Base-by-base conservation (phyloP, 345 rosid species). In the Pugionium dolabratum region DNA sequence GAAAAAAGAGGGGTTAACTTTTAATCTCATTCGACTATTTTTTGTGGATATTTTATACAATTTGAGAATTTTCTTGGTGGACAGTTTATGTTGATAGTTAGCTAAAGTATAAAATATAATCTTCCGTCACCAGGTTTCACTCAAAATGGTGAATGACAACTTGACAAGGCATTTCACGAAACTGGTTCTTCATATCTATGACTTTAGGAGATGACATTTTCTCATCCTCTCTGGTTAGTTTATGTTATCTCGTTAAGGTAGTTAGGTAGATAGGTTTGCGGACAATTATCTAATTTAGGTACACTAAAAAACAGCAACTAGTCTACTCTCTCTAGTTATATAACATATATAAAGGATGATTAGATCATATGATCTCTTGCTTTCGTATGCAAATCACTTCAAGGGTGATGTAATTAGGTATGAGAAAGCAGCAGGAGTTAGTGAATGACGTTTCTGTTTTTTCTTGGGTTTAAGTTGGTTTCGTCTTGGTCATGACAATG, bases 401-500 rank as follows among this genome's bases (percentile, higher is more conserved):
- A 37, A 46, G 2, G 47, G 59, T 66, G 72, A 73, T 66, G 52
- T 66, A 44, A 31, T 66, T 66, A 73, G 77, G 72, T 57, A 26
- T 59, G 50, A 50, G 67, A 66, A 52, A 66, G 67, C 67, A 36
- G 43, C 48, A 52, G n/a, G 59, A 59, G 54, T 60, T 36, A 53
- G 67, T 54, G 67, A 73, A 50, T 66, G 72, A 73, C 72, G 72
- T 73, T 59, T 51, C 30, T 42, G 41, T 59, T 44, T 45, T 33
- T 41, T 43, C 4, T 47, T 66, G 62, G 51, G 36, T 56, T 56
- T 29, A 43, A 63, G 82, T 64, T 56, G 77, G 72, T 70, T 18
- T 73, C 70, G 40, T 65, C 71, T 73, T 32, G 73, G 73, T 48
- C 79, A 70, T 80, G 83, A 77, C 28, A 65, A 34, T 75, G 87